Percentiles rank a stretch among this genome's conserved stretches.
Conservation (phyloP, 352 stramenopile species). For the Globisporangium spinosum region DNA sequence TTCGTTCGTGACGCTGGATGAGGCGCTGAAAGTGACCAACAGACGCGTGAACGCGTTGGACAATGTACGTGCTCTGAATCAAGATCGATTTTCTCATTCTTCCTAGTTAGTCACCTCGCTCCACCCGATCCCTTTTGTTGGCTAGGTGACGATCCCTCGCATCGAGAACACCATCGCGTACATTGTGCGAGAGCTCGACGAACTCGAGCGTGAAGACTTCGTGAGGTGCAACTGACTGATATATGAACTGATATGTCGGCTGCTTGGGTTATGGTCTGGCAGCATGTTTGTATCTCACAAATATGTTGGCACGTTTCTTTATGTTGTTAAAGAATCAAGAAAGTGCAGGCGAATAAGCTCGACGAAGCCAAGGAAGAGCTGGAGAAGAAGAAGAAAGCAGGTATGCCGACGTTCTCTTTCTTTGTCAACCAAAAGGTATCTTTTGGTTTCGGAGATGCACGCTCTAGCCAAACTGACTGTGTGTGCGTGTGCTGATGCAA, state of each 20-base stretch:
- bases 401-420: constrained; percentile 16
- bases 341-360: constrained; percentile 97
- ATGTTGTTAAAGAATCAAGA: constrained; percentile 90
- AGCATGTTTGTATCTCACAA: not conserved
- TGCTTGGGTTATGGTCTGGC: constrained; percentile 3
- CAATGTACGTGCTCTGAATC: constrained; percentile 60
- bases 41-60: constrained; percentile 98
- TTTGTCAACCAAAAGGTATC: not conserved
- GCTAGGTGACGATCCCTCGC: constrained; percentile 95
- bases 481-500: not conserved
- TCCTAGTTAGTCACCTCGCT: not conserved
- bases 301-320: not conserved
- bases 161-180: constrained; percentile 97
- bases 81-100: not conserved
- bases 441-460: not conserved
- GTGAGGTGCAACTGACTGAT: constrained; percentile 41
- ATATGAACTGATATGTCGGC: not conserved
- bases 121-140: not conserved
- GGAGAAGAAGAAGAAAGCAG: constrained; percentile 50
- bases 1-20: constrained; percentile 98
- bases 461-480: not conserved
- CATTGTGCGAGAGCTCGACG: constrained; percentile 97
- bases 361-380: constrained; percentile 72
- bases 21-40: constrained; percentile 98
- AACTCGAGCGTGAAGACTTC: constrained; percentile 97